Conservation (phyloP, 148 eudicot genomes). For the Rhododendron ovatum region DNA sequence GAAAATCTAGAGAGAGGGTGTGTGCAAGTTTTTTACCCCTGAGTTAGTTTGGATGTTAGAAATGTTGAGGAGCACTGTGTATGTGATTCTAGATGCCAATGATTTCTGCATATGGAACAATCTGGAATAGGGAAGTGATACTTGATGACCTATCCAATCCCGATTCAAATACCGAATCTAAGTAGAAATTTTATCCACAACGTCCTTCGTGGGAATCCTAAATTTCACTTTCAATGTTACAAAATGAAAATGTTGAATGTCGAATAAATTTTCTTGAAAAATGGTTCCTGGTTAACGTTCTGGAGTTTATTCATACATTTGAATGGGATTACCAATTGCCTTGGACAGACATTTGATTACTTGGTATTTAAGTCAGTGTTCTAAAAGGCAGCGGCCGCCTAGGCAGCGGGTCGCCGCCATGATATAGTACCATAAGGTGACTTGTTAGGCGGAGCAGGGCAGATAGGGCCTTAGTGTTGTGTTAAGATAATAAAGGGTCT, state of each 20-base stretch:
- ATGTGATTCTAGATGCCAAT: not conserved
- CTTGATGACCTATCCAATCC: not conserved
- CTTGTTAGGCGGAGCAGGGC: too few relatives aligned
- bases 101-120: not conserved
- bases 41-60: not conserved
- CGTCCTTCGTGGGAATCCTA: not conserved
- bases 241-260: not conserved
- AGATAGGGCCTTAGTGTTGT: too few relatives aligned
- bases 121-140: not conserved
- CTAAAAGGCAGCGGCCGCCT: too few relatives aligned
- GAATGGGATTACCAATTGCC: not conserved
- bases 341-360: not conserved
- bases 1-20: too few relatives aligned
- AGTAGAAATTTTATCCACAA: not conserved
- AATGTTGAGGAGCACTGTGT: not conserved
- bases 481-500: too few relatives aligned
- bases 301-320: not conserved
- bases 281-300: not conserved
- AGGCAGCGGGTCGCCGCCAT: too few relatives aligned
- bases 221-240: not conserved
- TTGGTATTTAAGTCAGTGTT: not conserved
- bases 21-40: not conserved
- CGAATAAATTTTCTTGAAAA: not conserved
- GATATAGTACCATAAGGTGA: too few relatives aligned
- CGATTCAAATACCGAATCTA: not conserved